Percentiles rank a stretch among this genome's conserved stretches.
Conservation (phyloP, 2,329 filamentous ascomycete genomes). For the Fusarium beomiforme region DNA sequence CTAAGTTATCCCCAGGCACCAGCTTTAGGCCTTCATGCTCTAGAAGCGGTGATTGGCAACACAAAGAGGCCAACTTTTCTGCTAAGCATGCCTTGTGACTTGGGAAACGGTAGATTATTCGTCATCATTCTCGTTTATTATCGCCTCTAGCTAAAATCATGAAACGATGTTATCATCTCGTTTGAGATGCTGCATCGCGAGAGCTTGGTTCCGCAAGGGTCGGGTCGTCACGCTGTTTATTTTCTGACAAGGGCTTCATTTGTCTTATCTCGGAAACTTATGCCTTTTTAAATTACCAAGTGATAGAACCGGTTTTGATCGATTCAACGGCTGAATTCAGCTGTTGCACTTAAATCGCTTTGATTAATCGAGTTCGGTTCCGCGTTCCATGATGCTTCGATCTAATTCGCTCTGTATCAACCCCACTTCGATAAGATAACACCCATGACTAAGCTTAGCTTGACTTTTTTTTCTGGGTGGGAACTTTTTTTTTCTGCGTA, state of each 20-base stretch:
- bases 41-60: conserved; percentile 25
- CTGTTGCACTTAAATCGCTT: background rate
- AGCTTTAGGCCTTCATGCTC: conserved; percentile 25
- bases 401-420: conserved; percentile 16
- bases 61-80: conserved; percentile 22
- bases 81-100: conserved; percentile 30
- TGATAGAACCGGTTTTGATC: background rate
- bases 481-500: conserved; percentile 40
- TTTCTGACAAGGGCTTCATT: background rate
- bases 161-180: background rate
- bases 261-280: background rate
- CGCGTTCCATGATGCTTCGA: background rate
- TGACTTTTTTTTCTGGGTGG: conserved; percentile 44
- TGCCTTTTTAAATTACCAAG: background rate
- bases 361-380: background rate
- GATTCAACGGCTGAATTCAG: background rate
- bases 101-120: conserved; percentile 18
- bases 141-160: conserved; percentile 1
- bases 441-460: conserved; percentile 2
- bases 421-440: conserved; percentile 19
- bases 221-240: background rate
- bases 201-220: conserved; percentile 2
- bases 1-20: conserved; percentile 26
- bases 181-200: background rate
- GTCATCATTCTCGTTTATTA: conserved; percentile 25